These are phyloP conservation scores for Daldinia vernicosa DNA, from an alignment of 495 filamentous ascomycete species.

Conservation along the genomic window DNA sequence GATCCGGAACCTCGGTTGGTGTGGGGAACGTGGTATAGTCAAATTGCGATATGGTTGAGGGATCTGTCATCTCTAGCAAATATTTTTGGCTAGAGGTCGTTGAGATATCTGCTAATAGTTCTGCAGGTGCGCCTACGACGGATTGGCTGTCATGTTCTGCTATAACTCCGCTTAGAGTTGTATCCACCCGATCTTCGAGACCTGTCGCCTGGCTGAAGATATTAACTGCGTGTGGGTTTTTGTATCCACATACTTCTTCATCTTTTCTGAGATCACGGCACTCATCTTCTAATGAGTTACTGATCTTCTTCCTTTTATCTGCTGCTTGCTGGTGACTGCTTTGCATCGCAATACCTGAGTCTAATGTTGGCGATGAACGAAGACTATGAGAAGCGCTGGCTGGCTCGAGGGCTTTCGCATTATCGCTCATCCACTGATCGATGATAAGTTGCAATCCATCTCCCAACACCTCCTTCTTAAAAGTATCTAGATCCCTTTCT, in stretches of 20 bases:
- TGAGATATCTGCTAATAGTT: not conserved
- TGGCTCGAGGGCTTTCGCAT: slow-evolving; percentile 10
- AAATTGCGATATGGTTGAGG: slow-evolving; percentile 18
- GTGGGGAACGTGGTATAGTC: not conserved
- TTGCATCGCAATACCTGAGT: slow-evolving; percentile 35
- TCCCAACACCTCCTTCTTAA: slow-evolving; percentile 28
- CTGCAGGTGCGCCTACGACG: not conserved
- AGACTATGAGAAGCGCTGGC: slow-evolving; percentile 27
- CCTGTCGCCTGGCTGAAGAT: not conserved
- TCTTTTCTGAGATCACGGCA: not conserved
- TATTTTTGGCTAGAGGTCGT: not conserved
- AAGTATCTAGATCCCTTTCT: slow-evolving; percentile 36
- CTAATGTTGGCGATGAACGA: slow-evolving; percentile 27
- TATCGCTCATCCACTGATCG: slow-evolving; percentile 43
- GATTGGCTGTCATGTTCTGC: not conserved
- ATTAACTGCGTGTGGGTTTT: not conserved
- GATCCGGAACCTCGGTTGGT: slow-evolving; percentile 3
- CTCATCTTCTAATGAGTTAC: not conserved
- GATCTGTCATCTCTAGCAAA: not conserved
- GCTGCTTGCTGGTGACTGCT: not conserved
- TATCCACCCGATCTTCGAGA: not conserved
- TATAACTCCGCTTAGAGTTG: not conserved
- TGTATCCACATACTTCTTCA: not conserved
- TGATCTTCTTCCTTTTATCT: not conserved
- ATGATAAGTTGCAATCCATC: slow-evolving; percentile 41